These are phyloP conservation scores for Thymus mandschuricus DNA, from an alignment of 257 asterid species.

Conservation along the genomic window DNA sequence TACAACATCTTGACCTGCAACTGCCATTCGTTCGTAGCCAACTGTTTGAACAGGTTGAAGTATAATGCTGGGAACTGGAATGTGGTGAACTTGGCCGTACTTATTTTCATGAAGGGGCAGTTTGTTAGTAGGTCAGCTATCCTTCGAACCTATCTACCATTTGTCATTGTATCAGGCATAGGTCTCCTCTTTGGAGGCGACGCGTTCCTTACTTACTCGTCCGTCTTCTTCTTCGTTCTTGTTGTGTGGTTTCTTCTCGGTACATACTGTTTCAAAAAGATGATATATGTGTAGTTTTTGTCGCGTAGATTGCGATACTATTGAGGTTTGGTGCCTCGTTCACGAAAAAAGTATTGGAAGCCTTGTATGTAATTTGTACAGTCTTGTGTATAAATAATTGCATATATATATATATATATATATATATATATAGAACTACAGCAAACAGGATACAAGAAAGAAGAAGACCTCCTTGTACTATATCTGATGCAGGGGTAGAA, in stretches of 20 bases:
- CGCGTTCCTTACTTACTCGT: constrained; percentile 56
- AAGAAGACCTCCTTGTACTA: background rate
- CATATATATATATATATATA: no score
- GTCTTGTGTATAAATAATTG: background rate
- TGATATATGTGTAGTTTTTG: constrained; percentile 61
- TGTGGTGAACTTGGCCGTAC: constrained; percentile 78
- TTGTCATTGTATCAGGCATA: constrained; percentile 51
- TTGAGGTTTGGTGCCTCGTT: constrained; percentile 28
- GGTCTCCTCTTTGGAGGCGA: constrained; percentile 76
- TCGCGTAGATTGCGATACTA: constrained; percentile 20
- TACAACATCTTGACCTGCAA: constrained; percentile 93
- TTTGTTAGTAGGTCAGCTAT: constrained; percentile 68
- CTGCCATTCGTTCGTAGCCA: constrained; percentile 95
- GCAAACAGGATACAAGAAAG: background rate
- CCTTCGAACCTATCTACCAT: constrained; percentile 63
- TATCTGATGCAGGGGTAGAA: background rate
- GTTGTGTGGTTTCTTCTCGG: constrained; percentile 87
- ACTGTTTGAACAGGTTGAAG: constrained; percentile 81
- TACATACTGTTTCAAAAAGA: constrained; percentile 67
- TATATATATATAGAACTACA: no score
- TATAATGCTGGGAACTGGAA: constrained; percentile 83
- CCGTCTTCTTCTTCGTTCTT: constrained; percentile 55
- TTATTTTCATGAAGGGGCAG: constrained; percentile 65
- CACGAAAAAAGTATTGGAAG: background rate
- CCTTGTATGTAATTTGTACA: background rate